Percentiles rank a stretch among this genome's conserved stretches.
Conservation (phyloP, 768 basidiomycete species). For the Russula sp. region DNA sequence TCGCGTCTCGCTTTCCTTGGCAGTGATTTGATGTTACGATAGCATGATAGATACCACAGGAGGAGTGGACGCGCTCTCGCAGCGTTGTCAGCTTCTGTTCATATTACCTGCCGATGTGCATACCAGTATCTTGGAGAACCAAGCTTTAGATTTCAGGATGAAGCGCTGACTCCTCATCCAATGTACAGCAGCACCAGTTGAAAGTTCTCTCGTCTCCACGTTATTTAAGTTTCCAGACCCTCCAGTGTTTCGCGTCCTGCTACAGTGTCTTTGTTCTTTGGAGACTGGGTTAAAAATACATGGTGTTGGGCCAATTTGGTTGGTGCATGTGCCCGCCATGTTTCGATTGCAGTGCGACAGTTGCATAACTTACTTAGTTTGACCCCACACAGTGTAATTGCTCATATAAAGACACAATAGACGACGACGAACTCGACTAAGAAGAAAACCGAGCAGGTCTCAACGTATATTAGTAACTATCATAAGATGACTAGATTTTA, state of each 20-base stretch:
- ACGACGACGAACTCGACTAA: background rate
- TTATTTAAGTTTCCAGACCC: too few relatives aligned
- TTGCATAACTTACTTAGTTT: background rate
- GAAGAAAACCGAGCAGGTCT: background rate
- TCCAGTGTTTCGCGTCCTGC: background rate
- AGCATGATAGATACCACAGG: background rate
- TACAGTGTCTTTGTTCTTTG: background rate
- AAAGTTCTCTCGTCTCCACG: too few relatives aligned
- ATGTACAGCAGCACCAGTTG: too few relatives aligned
- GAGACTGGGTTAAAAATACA: background rate
- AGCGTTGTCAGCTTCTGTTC: background rate
- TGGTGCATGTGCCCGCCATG: background rate
- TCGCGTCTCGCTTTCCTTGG: background rate
- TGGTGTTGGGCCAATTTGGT: background rate
- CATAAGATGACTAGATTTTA: background rate
- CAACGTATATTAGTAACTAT: background rate
- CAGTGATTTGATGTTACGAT: background rate
- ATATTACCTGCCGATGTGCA: background rate
- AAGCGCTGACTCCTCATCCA: too few relatives aligned
- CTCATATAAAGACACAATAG: background rate
- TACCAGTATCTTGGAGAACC: background rate
- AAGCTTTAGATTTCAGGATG: background rate
- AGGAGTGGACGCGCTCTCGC: background rate
- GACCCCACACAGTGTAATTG: background rate
- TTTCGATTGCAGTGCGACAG: background rate